Conservation (phyloP, 148 eudicot genomes). For the Nepenthes gracilis region DNA sequence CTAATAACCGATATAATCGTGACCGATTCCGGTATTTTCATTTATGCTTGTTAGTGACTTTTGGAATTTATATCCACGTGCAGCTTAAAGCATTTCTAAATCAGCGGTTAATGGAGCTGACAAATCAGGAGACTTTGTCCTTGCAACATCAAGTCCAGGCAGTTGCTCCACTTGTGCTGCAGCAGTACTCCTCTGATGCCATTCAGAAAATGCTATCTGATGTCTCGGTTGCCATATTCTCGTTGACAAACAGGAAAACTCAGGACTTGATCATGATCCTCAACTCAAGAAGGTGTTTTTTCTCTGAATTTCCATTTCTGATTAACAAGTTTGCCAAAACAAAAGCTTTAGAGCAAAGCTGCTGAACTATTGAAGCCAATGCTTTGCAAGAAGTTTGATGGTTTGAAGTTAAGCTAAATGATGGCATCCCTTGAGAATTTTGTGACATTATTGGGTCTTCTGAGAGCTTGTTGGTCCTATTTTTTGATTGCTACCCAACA, state of each 20-base stretch:
- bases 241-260: conserved; percentile 71
- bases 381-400: too few relatives aligned
- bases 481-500: too few relatives aligned
- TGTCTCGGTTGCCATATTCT: conserved; percentile 52
- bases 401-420: too few relatives aligned
- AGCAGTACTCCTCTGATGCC: conserved; percentile 69
- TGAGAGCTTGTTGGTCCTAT: too few relatives aligned
- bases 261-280: conserved; percentile 88
- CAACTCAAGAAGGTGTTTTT: conserved; percentile 74
- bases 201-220: conserved; percentile 79
- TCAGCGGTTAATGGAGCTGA: conserved; percentile 66
- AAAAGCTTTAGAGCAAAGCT: too few relatives aligned
- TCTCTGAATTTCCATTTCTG: too few relatives aligned
- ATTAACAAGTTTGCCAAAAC: too few relatives aligned
- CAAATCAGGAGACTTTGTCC: conserved; percentile 70
- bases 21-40: too few relatives aligned
- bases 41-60: conserved; percentile 1
- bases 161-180: conserved; percentile 81
- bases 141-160: conserved; percentile 96
- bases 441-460: too few relatives aligned
- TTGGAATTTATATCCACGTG: not conserved
- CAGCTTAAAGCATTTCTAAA: conserved; percentile 85
- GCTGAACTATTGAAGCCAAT: too few relatives aligned
- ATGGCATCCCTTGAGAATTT: too few relatives aligned
- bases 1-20: too few relatives aligned